phyloP scores from a whole-genome alignment of 2,329 filamentous ascomycete genomes.

The Clonostachys byssicola region DNA sequence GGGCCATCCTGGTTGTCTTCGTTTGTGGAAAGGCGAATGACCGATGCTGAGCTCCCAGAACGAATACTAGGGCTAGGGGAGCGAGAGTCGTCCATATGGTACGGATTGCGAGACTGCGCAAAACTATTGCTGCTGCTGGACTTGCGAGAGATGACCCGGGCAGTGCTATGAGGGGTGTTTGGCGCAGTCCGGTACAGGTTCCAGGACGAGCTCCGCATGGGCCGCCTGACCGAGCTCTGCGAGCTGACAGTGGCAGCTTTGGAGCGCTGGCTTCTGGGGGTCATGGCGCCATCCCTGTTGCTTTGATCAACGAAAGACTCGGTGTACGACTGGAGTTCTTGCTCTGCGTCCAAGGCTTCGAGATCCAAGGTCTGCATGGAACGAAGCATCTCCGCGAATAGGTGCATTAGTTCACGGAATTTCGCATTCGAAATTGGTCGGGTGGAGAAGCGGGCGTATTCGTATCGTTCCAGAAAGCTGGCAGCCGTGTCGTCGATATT shows the following conservation, averaged over 20 bases:
- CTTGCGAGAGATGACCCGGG: slow-evolving; percentile 26
- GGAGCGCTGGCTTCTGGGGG: slow-evolving; percentile 34
- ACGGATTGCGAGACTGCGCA: slow-evolving; percentile 35
- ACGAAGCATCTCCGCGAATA: slow-evolving; percentile 77
- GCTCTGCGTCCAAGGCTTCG: slow-evolving; percentile 36
- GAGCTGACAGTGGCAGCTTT: slow-evolving; percentile 21
- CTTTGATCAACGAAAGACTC: slow-evolving; percentile 6
- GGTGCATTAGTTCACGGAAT: slow-evolving; percentile 77
- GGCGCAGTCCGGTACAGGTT: slow-evolving; percentile 46
- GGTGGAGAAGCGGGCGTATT: slow-evolving; percentile 78
- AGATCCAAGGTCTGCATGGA: slow-evolving; percentile 66
- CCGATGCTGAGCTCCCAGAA: slow-evolving; percentile 32
- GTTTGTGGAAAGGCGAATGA: slow-evolving; percentile 41
- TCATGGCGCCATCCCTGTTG: slow-evolving; percentile 30
- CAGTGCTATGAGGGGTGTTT: slow-evolving; percentile 44
- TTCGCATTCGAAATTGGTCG: slow-evolving; percentile 61
- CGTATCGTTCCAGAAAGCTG: slow-evolving; percentile 74
- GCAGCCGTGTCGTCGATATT: slow-evolving; percentile 33
- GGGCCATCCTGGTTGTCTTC: slow-evolving; percentile 23
- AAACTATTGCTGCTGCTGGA: slow-evolving; percentile 32
- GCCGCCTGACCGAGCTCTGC: slow-evolving; percentile 19
- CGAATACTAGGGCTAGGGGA: slow-evolving; percentile 31
- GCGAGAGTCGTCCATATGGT: slow-evolving; percentile 10
- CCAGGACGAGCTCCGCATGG: slow-evolving; percentile 35
- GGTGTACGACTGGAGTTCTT: neutral